phyloP scores from a whole-genome alignment of 2,329 filamentous ascomycete species.

The Penicillium sp. region DNA sequence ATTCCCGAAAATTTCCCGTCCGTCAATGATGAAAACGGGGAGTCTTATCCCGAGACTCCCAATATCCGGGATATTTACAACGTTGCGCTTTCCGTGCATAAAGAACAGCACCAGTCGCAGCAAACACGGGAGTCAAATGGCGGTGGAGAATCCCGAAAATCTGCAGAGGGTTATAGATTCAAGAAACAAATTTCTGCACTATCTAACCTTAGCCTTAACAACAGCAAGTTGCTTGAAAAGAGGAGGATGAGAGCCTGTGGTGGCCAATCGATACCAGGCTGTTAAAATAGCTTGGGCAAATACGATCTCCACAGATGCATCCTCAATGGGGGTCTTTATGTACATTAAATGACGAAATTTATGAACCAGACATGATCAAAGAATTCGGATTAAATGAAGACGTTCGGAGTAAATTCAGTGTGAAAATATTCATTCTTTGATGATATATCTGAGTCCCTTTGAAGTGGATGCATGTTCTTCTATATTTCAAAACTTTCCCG shows the following conservation, averaged over 20 bases:
- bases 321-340: no score
- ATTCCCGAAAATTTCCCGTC: background rate
- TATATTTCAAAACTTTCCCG: no score
- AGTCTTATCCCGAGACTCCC: background rate
- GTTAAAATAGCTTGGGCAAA: background rate
- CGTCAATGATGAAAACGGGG: background rate
- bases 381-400: no score
- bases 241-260: background rate
- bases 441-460: no score
- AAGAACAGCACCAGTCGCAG: background rate
- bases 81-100: conserved; percentile 5
- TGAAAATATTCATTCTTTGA: no score
- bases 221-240: conserved; percentile 1
- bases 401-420: no score
- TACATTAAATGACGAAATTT: no score
- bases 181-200: background rate
- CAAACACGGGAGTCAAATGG: background rate
- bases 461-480: no score
- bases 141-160: background rate
- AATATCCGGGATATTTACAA: conserved; percentile 8
- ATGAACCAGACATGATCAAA: no score
- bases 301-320: background rate
- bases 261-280: background rate
- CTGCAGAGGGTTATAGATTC: background rate
- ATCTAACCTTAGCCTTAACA: background rate